These are phyloP conservation scores for Colletotrichum costaricense DNA, from an alignment of 2,329 filamentous ascomycete genomes.

Conservation along the genomic window DNA sequence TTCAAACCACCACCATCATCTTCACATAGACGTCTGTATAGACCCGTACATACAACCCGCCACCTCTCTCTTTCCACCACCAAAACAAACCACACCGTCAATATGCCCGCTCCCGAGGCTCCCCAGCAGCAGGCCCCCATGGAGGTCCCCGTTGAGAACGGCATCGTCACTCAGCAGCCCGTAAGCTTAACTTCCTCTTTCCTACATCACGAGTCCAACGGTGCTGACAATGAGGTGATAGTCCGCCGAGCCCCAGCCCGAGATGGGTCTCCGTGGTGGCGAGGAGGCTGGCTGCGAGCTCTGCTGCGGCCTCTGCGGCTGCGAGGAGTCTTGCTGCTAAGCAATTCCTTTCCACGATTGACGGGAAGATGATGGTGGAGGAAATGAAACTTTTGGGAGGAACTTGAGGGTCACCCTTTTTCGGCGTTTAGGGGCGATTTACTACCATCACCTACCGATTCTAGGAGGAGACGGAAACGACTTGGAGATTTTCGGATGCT, in stretches of 20 bases:
- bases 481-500: background rate
- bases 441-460: background rate
- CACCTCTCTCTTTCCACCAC: background rate
- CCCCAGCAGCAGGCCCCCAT: conserved; percentile 57
- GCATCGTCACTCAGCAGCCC: conserved; percentile 55
- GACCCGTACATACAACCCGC: background rate
- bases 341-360: background rate
- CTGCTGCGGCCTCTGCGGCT: conserved; percentile 58
- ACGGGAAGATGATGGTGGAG: background rate
- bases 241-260: conserved; percentile 46
- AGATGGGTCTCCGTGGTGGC: conserved; percentile 56
- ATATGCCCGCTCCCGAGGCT: conserved; percentile 54
- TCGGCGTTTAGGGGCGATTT: conserved; percentile 29
- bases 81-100: conserved; percentile 35
- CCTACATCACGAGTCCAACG: no score
- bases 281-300: conserved; percentile 59
- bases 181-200: conserved; percentile 41
- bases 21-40: background rate
- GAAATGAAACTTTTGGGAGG: background rate
- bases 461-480: background rate
- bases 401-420: background rate
- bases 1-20: background rate
- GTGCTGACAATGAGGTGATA: background rate
- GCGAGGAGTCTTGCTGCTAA: conserved; percentile 57
- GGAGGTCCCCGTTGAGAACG: conserved; percentile 48